Base-by-base conservation (phyloP, 805 yeast genomes). In the Saccharomycopsis javanensis region DNA sequence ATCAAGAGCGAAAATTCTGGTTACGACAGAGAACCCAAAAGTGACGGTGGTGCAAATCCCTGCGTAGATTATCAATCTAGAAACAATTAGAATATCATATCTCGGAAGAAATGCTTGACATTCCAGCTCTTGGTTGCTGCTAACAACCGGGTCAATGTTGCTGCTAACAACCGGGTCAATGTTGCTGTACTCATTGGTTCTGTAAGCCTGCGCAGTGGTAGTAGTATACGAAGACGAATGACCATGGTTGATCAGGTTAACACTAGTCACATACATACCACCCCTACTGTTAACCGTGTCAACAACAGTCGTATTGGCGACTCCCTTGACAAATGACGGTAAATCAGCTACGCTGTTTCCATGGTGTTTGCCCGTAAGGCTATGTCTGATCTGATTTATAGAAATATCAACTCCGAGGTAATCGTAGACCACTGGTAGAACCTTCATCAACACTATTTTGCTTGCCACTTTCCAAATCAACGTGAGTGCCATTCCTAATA, bases 11-110 rank as follows among this genome's bases (percentile, higher is more conserved):
- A 64, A 50, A 1, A 54, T 13, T 7, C 38, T 51, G 54, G 65
- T 65, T 1, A 63, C 55, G 4, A 63, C 31, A 0, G 75, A 71
- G 53, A 73, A 70, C 1, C 66, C 66, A 4, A 71, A 45, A 4
- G 79, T 69, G 0, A 86, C 85, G 33, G 78, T 69, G 28, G 75
- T 64, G 0, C 94, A 78, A 30, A 92, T 81, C 0, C 98, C 98
- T 0, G 87, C 84, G 70, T 92, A 92, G 1, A 90, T 86, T 16
- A 86, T 70, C 60, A 87, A 72, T 64, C 96, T 77, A 8, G 94
- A 90, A 33, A 88, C 70, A 2, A 88, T 86, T 60, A 86, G 92
- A 31, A 86, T 83, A 57, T 83, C 90, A 63, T 85, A 83, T 53
- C 91, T 76, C 2, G 81, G 78, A 57, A 75, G 75, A 64, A 79